These are phyloP conservation scores for Penicillium olsonii DNA, from an alignment of 2,329 filamentous ascomycete genomes.

Conservation along the genomic window DNA sequence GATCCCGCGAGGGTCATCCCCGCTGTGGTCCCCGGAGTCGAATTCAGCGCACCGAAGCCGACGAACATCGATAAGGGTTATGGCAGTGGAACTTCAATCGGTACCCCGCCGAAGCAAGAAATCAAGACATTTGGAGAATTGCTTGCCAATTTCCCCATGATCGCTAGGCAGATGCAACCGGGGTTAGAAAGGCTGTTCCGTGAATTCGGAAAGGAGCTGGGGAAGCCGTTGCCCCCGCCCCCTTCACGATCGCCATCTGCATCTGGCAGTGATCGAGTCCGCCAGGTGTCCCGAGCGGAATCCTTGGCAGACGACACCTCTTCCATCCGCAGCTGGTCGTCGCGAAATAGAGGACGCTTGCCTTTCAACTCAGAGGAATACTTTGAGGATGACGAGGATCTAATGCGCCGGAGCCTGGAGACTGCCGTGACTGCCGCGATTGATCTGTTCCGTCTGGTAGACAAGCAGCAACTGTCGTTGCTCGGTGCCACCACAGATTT, in stretches of 20 bases:
- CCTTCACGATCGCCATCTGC: constrained; percentile 57
- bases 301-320: constrained; percentile 42
- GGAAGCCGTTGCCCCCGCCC: constrained; percentile 78
- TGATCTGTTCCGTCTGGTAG: constrained; percentile 91
- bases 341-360: constrained; percentile 38
- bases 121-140: constrained; percentile 89
- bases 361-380: constrained; percentile 67
- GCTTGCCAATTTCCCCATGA: constrained; percentile 89
- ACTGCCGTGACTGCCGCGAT: constrained; percentile 91
- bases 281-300: constrained; percentile 25
- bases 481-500: constrained; percentile 91
- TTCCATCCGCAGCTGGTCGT: constrained; percentile 37
- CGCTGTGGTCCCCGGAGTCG: constrained; percentile 57
- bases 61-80: constrained; percentile 23
- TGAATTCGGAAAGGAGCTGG: constrained; percentile 83
- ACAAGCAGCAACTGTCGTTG: constrained; percentile 90
- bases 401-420: constrained; percentile 85
- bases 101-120: constrained; percentile 70
- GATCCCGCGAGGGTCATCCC: constrained; percentile 73
- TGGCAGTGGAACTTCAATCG: constrained; percentile 34
- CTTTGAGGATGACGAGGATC: constrained; percentile 85
- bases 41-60: constrained; percentile 29
- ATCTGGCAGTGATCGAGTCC: constrained; percentile 47
- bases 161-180: constrained; percentile 91
- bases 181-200: constrained; percentile 86